These are phyloP conservation scores for Phialophora verrucosa DNA, from an alignment of 2,329 filamentous ascomycete species.

Conservation along the genomic window DNA sequence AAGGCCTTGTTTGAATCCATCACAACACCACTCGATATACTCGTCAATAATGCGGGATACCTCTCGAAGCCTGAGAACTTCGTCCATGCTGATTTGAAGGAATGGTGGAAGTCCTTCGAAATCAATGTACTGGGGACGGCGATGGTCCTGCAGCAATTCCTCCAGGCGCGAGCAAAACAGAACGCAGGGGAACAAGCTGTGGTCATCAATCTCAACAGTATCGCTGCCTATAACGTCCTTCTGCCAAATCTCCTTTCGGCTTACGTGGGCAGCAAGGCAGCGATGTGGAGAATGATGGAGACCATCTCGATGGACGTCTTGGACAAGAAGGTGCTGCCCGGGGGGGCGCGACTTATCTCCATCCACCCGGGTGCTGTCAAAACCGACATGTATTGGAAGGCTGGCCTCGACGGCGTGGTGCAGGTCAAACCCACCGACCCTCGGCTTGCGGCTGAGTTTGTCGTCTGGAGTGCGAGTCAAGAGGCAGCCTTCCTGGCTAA, in stretches of 20 bases:
- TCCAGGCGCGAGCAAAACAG: constrained; percentile 5
- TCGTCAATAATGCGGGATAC: constrained; percentile 15
- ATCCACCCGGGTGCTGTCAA: constrained; percentile 11
- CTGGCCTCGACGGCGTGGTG: not conserved
- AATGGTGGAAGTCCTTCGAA: constrained; percentile 13
- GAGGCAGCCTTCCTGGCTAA: constrained; percentile 14
- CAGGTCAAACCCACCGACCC: not conserved
- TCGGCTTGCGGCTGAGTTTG: constrained; percentile 10
- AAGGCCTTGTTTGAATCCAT: constrained; percentile 10
- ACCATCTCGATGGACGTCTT: constrained; percentile 6
- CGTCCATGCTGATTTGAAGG: constrained; percentile 6
- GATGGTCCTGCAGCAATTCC: constrained; percentile 7
- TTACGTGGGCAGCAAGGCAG: constrained; percentile 13
- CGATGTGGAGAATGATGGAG: constrained; percentile 19
- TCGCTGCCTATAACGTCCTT: constrained; percentile 12
- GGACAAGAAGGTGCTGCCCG: not conserved
- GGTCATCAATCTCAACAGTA: constrained; percentile 11
- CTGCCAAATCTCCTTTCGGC: constrained; percentile 7
- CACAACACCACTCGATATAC: constrained; percentile 1
- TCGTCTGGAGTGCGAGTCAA: constrained; percentile 7
- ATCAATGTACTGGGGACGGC: constrained; percentile 14
- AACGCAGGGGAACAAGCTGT: constrained; percentile 9
- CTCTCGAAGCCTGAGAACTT: constrained; percentile 11
- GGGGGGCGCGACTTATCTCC: constrained; percentile 6
- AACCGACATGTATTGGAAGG: constrained; percentile 11